These are phyloP conservation scores for Citrus sp. DNA, from an alignment of 345 rosid genomes.

Conservation along the genomic window DNA sequence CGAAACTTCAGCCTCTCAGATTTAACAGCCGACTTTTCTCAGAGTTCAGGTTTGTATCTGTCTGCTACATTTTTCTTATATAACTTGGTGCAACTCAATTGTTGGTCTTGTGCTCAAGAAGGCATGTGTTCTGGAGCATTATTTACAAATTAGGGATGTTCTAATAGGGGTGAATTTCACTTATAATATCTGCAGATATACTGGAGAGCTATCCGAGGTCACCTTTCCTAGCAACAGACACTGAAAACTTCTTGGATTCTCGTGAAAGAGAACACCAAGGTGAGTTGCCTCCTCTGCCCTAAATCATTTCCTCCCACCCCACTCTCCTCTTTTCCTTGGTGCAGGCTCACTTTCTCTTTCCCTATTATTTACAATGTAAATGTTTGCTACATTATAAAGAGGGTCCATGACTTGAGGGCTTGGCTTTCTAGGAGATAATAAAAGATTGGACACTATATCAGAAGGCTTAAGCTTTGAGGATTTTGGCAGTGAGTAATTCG, in stretches of 20 bases:
- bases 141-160: neutral
- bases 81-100: neutral
- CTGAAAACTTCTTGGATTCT: constrained; percentile 51
- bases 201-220: constrained; percentile 80
- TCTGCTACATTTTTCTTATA: neutral
- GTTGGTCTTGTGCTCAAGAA: neutral
- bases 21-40: constrained; percentile 81
- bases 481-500: constrained; percentile 59
- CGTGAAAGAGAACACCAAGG: constrained; percentile 69
- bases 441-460: constrained; percentile 78
- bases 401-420: constrained; percentile 17
- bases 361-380: neutral
- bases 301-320: neutral
- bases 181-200: constrained; percentile 52
- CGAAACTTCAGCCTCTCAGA: constrained; percentile 91
- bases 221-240: constrained; percentile 61
- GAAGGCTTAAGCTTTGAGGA: constrained; percentile 87
- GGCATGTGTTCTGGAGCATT: neutral
- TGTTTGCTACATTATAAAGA: neutral
- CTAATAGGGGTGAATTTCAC: neutral
- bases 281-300: constrained; percentile 12
- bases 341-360: neutral
- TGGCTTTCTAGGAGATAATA: constrained; percentile 59
- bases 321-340: neutral
- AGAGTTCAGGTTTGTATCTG: constrained; percentile 68